Evolutionary conservation across 768 basidiomycete species (phyloP), one percentile per base, ranked within the genome.

Genomic region (Amanita pseudoporphyria): DNA sequence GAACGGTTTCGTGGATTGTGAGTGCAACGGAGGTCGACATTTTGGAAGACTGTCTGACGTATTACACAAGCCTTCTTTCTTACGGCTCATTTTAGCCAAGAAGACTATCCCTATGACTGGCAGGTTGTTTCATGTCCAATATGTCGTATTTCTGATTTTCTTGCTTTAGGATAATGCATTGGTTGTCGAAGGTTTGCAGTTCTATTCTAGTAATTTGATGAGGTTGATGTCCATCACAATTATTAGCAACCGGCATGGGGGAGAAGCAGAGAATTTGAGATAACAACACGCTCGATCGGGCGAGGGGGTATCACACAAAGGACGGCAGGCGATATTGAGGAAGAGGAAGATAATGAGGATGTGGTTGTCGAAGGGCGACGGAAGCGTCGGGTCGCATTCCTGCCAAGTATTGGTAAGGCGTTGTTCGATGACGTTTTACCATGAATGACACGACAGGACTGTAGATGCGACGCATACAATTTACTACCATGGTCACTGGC

Each of bases 191-290:
- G 77, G 87, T 81, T 49, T 28, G 28, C 52, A 30, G 28, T 48
- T 49, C 46, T 53, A 46, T 42, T 6, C 7, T 41, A 26, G 12
- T 5, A 19, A 14, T n/a, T n/a, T 13, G 21, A 12, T 33, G n/a
- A 6, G 3, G 5, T 36, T 24, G 36, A 35, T 33, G 9, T n/a
- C 4, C n/a, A 5, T 13, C 21, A 1, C 2, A 21, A 24, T 37
- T 9, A n/a, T 33, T 63, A 91, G 88, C 89, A 91, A 84, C 89
- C 89, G 9, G 84, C 88, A 19, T 91, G 88, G 87, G 86, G 86
- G 5, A 79, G 84, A 41, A 88, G 87, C 63, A 76, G 89, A 40
- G 89, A 91, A 64, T 91, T 91, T 60, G 88, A 91, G 64, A 90
- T 91, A 54, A 90, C 87, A 12, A 91, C 89, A 12, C 83, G 87